Evolutionary conservation across 2,329 filamentous ascomycete species (phyloP).

Genomic region (Diplodia scrobiculata): DNA sequence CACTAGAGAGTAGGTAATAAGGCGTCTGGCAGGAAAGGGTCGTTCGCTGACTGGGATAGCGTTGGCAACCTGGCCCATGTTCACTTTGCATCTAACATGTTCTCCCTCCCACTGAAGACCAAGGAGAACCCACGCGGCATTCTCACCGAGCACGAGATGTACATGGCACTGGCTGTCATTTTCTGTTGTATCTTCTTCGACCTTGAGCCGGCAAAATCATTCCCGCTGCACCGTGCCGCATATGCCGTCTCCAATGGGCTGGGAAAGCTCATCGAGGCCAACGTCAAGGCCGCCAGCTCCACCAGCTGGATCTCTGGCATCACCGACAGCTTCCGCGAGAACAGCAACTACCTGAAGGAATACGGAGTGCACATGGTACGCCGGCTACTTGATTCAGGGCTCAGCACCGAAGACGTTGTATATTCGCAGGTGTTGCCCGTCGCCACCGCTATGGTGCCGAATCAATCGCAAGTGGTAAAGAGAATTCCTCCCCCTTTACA

Average conservation of each 20-base stretch:
- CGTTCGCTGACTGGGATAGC: conserved; percentile 27
- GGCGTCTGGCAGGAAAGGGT: background rate
- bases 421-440: conserved; percentile 72
- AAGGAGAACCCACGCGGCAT: conserved; percentile 54
- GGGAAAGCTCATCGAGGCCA: conserved; percentile 63
- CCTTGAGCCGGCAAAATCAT: conserved; percentile 67
- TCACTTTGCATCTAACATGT: conserved; percentile 59
- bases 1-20: conserved; percentile 52
- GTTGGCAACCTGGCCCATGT: conserved; percentile 58
- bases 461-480: conserved; percentile 67
- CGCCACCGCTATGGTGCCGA: conserved; percentile 67
- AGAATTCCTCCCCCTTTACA: background rate
- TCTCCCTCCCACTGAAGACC: conserved; percentile 59
- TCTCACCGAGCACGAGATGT: conserved; percentile 61
- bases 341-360: conserved; percentile 56
- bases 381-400: conserved; percentile 63
- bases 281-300: conserved; percentile 63
- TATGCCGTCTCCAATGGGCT: conserved; percentile 61
- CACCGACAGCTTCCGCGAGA: conserved; percentile 52
- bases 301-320: conserved; percentile 60
- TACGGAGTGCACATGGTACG: conserved; percentile 69
- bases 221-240: conserved; percentile 62
- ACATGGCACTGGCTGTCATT: conserved; percentile 64
- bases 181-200: conserved; percentile 68
- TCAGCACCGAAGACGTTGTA: conserved; percentile 66